Evolutionary conservation across 306 rosid genomes (phyloP).

Genomic region (Inga laurina): DNA sequence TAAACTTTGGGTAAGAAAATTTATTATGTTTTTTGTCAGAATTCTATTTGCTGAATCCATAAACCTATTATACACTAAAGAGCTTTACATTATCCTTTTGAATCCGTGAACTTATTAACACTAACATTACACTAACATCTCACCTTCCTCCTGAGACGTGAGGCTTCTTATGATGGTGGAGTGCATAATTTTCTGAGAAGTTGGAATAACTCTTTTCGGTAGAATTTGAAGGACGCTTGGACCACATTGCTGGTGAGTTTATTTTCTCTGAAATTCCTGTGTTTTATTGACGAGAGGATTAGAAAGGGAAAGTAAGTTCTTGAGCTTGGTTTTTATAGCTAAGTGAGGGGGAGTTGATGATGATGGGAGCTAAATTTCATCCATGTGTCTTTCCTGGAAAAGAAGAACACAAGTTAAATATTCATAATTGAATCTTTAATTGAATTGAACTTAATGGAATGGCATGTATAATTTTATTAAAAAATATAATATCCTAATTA

Average conservation of each 20-base stretch:
- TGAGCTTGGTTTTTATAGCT: background rate
- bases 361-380: background rate
- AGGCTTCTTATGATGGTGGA: slow-evolving; percentile 31
- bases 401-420: background rate
- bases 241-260: slow-evolving; percentile 49
- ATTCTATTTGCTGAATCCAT: no score
- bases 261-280: slow-evolving; percentile 25
- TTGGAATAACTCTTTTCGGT: slow-evolving; percentile 39
- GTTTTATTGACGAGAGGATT: slow-evolving; percentile 26
- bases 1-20: no score
- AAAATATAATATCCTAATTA: background rate
- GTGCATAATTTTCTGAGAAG: slow-evolving; percentile 55
- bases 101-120: no score
- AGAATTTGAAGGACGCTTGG: slow-evolving; percentile 29
- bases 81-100: no score
- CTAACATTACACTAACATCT: background rate
- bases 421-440: background rate
- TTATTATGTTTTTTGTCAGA: no score
- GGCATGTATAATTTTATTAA: background rate
- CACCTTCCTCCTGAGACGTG: slow-evolving; percentile 47
- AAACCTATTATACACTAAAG: no score
- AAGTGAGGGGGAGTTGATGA: background rate
- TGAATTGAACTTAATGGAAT: background rate
- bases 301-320: background rate
- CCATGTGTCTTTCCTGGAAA: background rate